Evolutionary conservation across 2,329 filamentous ascomycete species (phyloP), one percentile per base, ranked within the genome.

Genomic region (Pseudogymnoascus sp.): DNA sequence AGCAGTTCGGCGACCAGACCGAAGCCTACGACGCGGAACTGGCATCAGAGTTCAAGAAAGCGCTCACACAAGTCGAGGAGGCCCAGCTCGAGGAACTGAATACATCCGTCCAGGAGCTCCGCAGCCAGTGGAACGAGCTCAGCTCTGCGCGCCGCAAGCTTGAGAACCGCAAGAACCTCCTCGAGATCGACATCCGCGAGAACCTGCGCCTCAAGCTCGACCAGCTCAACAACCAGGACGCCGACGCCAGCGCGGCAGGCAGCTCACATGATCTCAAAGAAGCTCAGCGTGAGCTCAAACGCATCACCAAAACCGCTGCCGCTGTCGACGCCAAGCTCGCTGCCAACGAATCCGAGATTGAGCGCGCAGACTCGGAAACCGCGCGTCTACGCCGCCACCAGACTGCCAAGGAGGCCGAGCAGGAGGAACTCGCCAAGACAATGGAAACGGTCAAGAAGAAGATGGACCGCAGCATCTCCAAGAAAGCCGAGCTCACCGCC

Each of bases 401-500:
- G 74, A 75, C 78, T 0, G 79, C 88, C 63, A 87, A 84, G 67
- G 85, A 91, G 70, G 81, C 86, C 39, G 79, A 83, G 59, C 83
- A 92, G 66, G 85, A 90, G 68, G 88, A 92, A 48, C 80, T 95
- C 59, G 85, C 89, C 2, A 80, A 80, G 58, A 82, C 82, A 33
- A 94, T 97, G 64, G 87, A 92, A 70, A 90, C 86, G 70, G 85
- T 92, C 66, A 90, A 96, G 74, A 92, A 92, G 74, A 82, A 83
- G 56, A 89, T 97, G 79, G 92, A 96, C 71, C 96, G 92, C 78
- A 91, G 86, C 65, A 87, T 95, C 69, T 88, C 92, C 67, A 90
- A 91, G 73, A 94, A 92, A 71, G 89, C 90, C 10, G 80, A 90
- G 3, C 78, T 95, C 63, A 87, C 83, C 13, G 82, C 86, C 55